Conservation (phyloP, 441 rosid genomes). For the Gossypium aridum region DNA sequence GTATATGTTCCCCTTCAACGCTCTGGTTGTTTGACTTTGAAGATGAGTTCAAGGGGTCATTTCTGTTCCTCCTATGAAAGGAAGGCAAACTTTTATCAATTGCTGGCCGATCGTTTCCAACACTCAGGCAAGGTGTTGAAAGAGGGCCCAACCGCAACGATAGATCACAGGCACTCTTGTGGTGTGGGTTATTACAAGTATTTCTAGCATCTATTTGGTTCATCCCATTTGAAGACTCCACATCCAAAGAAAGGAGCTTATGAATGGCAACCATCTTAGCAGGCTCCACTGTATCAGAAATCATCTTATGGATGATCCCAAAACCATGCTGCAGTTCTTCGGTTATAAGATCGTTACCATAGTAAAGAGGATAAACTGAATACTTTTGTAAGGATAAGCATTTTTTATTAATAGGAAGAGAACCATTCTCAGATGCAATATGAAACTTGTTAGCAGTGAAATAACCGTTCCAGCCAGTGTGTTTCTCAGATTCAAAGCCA, state of each 20-base stretch:
- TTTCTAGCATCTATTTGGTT: constrained; percentile 15
- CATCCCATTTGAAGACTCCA: constrained; percentile 10
- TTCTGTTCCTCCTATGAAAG: constrained; percentile 6
- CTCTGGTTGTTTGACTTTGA: constrained; percentile 18
- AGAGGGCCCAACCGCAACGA: constrained; percentile 66
- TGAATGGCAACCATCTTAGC: constrained; percentile 16
- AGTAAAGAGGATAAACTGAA: constrained; percentile 61
- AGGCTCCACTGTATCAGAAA: constrained; percentile 23
- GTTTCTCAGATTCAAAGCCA: constrained; percentile 16
- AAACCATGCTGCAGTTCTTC: constrained; percentile 19
- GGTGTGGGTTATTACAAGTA: constrained; percentile 12
- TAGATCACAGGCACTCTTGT: constrained; percentile 50
- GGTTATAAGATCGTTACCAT: constrained; percentile 21
- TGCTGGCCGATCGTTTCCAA: constrained; percentile 1
- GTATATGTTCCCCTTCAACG: constrained; percentile 9
- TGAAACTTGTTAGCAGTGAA: constrained; percentile 19
- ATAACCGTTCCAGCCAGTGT: constrained; percentile 5
- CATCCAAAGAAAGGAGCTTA: constrained; percentile 12
- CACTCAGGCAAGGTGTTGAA: constrained; percentile 16
- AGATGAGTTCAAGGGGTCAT: constrained; percentile 12
- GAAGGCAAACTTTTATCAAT: constrained; percentile 13
- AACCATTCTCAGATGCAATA: constrained; percentile 18
- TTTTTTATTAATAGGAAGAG: constrained; percentile 11
- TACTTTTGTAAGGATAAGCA: constrained; percentile 12
- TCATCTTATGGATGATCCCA: constrained; percentile 20